phyloP scores from a whole-genome alignment of 768 basidiomycete genomes.

The Phylloporus sp. region DNA sequence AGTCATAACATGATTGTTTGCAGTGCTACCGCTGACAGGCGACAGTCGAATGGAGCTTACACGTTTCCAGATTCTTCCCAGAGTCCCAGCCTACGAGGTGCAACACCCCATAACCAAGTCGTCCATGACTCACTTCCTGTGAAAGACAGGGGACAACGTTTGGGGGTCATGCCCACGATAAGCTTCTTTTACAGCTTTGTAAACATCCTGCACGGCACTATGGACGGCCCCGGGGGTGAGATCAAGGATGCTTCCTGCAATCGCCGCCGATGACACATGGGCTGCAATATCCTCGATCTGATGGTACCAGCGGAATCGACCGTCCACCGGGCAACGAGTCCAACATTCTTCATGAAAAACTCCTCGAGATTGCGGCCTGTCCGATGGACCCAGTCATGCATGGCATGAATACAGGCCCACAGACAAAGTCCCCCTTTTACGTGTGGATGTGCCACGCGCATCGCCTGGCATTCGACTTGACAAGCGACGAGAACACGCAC shows the following conservation, averaged over 20 bases:
- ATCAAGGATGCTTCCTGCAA: constrained; percentile 75
- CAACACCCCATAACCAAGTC: not conserved
- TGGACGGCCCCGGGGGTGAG: constrained; percentile 83
- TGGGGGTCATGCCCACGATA: constrained; percentile 81
- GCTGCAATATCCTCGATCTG: not conserved
- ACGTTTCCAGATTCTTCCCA: constrained; percentile 70
- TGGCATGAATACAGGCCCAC: not conserved
- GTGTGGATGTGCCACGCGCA: too few species aligned
- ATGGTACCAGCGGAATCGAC: constrained; percentile 77
- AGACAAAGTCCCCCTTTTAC: too few species aligned
- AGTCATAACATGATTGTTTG: too few species aligned
- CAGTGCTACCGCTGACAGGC: constrained; percentile 4
- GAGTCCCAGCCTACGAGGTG: constrained; percentile 1
- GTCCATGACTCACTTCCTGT: not conserved
- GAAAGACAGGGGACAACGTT: constrained; percentile 25
- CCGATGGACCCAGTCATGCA: constrained; percentile 52
- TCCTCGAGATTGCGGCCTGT: constrained; percentile 76
- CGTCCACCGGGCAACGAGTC: constrained; percentile 76
- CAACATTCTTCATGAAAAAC: constrained; percentile 81
- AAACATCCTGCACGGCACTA: constrained; percentile 93
- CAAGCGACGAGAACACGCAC: not conserved
- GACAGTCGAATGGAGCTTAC: not conserved
- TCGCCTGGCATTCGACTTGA: not conserved
- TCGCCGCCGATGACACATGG: not conserved
- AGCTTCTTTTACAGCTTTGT: constrained; percentile 72